phyloP scores from a whole-genome alignment of 352 stramenopile genomes.

The Pythium sp. region DNA sequence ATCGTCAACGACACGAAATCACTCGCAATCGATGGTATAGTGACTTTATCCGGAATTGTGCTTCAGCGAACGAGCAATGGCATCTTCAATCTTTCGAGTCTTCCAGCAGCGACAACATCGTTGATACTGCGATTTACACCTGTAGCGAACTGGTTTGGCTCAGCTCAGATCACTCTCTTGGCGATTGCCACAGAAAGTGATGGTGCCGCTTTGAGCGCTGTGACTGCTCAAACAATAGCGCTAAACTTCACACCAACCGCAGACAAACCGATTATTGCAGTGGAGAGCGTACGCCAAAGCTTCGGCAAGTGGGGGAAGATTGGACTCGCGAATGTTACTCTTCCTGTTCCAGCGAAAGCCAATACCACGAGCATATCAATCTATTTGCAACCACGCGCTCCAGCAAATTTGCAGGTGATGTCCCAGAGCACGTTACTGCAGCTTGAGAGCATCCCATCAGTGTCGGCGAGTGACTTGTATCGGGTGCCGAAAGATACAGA shows the following conservation, averaged over 20 bases:
- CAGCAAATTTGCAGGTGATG: constrained; percentile 31
- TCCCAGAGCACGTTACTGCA: constrained; percentile 31
- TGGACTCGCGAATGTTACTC: constrained; percentile 30
- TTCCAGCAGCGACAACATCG: constrained; percentile 16
- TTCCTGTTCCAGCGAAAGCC: constrained; percentile 32
- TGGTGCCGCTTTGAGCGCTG: constrained; percentile 21
- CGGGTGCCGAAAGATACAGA: constrained; percentile 26
- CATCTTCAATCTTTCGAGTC: constrained; percentile 25
- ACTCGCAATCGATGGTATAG: constrained; percentile 22
- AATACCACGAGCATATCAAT: constrained; percentile 30
- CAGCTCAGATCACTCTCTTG: constrained; percentile 25
- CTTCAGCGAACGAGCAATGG: constrained; percentile 24
- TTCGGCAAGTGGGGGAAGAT: constrained; percentile 30
- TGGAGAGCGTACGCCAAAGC: constrained; percentile 36
- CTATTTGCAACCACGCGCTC: constrained; percentile 31
- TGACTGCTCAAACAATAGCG: constrained; percentile 16
- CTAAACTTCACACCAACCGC: constrained; percentile 40
- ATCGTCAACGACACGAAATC: constrained; percentile 25
- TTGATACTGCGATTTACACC: constrained; percentile 30
- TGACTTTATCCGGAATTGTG: constrained; percentile 19
- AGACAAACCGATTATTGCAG: constrained; percentile 31
- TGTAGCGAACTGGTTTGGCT: constrained; percentile 33
- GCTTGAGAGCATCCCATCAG: constrained; percentile 23
- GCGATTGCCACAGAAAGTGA: constrained; percentile 35
- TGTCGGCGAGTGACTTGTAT: constrained; percentile 36